phyloP scores from a whole-genome alignment of 169 alveolate species.

The Theileria sp. region DNA sequence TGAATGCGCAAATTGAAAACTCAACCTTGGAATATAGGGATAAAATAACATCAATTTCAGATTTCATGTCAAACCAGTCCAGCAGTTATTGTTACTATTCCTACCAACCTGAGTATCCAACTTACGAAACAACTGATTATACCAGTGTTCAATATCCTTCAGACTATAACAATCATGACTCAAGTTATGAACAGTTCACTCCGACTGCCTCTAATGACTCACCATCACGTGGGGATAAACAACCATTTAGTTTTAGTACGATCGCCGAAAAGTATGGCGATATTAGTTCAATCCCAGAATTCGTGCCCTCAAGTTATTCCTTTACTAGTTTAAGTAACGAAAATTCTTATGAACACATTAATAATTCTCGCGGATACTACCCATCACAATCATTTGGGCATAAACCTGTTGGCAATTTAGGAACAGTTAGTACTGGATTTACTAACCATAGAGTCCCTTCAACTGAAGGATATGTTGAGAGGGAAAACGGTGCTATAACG shows the following conservation, averaged over 20 bases:
- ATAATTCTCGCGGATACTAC: neutral
- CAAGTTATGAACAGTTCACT: neutral
- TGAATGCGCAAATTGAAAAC: slow-evolving; percentile 12
- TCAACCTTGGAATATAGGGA: slow-evolving; percentile 13
- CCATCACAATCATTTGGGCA: neutral
- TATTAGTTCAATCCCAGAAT: slow-evolving; percentile 49
- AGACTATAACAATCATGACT: neutral
- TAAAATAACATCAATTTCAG: slow-evolving; percentile 37
- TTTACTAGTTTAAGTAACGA: neutral
- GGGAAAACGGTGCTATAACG: slow-evolving; percentile 42
- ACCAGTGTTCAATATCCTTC: neutral
- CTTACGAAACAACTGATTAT: neutral
- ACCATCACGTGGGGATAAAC: neutral
- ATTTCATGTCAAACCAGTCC: slow-evolving; percentile 34
- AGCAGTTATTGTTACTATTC: slow-evolving; percentile 46
- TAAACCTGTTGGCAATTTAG: neutral
- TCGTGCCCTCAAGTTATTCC: slow-evolving; percentile 41
- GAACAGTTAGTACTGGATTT: neutral
- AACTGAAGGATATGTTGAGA: slow-evolving; percentile 2
- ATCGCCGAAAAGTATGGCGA: slow-evolving; percentile 58
- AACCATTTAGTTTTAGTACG: slow-evolving; percentile 16
- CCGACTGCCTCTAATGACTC: neutral
- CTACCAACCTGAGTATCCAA: slow-evolving; percentile 20
- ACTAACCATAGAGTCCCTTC: neutral
- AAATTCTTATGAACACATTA: neutral